These are phyloP conservation scores for Blastobotrys mokoenaii DNA, from an alignment of 805 yeast genomes.

Conservation along the genomic window DNA sequence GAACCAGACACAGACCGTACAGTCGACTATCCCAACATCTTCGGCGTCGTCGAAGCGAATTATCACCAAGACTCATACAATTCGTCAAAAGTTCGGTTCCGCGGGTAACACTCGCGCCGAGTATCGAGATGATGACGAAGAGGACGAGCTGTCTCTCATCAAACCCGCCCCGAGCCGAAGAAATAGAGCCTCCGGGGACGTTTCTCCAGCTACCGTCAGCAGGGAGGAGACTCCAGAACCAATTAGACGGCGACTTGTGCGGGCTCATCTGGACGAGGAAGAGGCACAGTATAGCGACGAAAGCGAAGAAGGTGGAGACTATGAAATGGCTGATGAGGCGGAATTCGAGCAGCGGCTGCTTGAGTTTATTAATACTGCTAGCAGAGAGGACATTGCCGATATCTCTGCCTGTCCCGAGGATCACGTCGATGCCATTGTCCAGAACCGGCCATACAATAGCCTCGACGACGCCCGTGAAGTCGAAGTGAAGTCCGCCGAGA, in stretches of 20 bases:
- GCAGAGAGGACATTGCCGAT: slow-evolving; percentile 68
- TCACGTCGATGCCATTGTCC: slow-evolving; percentile 55
- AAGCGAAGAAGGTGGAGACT: slow-evolving; percentile 37
- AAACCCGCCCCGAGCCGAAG: neutral
- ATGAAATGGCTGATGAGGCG: slow-evolving; percentile 37
- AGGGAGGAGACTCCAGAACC: neutral
- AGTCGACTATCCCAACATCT: too few species aligned
- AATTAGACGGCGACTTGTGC: neutral
- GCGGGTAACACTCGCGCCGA: neutral
- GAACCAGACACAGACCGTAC: slow-evolving; percentile 1
- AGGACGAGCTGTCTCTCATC: neutral
- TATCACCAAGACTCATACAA: neutral
- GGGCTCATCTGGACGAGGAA: slow-evolving; percentile 4
- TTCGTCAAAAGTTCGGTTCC: slow-evolving; percentile 1
- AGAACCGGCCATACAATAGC: slow-evolving; percentile 58
- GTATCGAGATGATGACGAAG: neutral
- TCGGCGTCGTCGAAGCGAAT: too few species aligned
- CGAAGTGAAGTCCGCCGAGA: slow-evolving; percentile 36
- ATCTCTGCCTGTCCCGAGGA: slow-evolving; percentile 62
- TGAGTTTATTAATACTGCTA: slow-evolving; percentile 71
- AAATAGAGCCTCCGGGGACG: too few species aligned
- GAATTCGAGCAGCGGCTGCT: slow-evolving; percentile 59
- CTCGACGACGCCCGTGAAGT: slow-evolving; percentile 52
- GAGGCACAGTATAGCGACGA: slow-evolving; percentile 13
- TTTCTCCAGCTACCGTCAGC: too few species aligned